Evolutionary conservation across 164 flowering plant species (phyloP).

Genomic region (Tetrastigma voinierianum): DNA sequence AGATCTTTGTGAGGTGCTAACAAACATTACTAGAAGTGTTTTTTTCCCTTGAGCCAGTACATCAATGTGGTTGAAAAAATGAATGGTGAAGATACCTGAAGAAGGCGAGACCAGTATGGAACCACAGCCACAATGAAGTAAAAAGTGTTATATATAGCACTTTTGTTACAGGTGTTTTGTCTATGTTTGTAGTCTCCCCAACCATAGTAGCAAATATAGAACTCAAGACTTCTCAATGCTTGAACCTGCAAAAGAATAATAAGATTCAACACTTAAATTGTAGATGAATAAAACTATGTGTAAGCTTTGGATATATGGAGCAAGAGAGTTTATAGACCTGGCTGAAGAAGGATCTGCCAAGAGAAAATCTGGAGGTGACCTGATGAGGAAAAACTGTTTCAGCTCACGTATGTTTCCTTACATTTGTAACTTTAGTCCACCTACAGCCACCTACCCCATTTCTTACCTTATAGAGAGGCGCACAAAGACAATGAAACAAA

Average conservation of each 20-base stretch:
- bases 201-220: constrained; percentile 58
- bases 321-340: constrained; percentile 32
- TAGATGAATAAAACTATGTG: not conserved
- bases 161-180: constrained; percentile 34
- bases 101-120: constrained; percentile 54
- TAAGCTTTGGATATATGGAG: not conserved
- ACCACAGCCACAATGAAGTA: constrained; percentile 48
- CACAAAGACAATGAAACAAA: constrained; percentile 43
- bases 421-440: no score
- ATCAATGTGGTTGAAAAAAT: no score
- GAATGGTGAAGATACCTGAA: constrained; percentile 63
- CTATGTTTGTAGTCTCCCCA: constrained; percentile 25
- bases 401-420: not conserved
- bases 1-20: not conserved
- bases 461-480: constrained; percentile 57
- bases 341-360: constrained; percentile 58
- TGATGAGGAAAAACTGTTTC: constrained; percentile 15
- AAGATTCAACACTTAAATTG: not conserved
- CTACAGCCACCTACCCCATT: not conserved
- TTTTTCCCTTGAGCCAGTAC: no score
- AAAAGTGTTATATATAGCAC: constrained; percentile 34
- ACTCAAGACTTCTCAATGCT: constrained; percentile 45
- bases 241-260: constrained; percentile 33
- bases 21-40: not conserved
- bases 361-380: constrained; percentile 59